Base-by-base conservation (phyloP, 306 rosid genomes). In the Dalbergia oliveri region DNA sequence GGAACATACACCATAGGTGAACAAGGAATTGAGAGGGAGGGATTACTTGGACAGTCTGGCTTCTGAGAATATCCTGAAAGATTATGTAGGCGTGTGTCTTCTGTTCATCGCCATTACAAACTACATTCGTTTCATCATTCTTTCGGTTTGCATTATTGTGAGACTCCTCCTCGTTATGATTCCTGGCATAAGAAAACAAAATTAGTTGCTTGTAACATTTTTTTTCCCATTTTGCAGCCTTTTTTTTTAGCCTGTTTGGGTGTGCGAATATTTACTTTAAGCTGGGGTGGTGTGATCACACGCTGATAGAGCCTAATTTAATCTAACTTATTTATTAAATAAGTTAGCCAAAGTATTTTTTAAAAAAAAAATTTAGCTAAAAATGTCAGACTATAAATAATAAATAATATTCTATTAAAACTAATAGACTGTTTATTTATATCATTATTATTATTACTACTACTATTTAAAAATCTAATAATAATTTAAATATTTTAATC, bases 51-150 rank as follows among this genome's bases (percentile, higher is more conserved):
- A 21, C 23, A 21, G 23, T 1, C 23, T 21, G 23, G 23, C 23
- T 21, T 21, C 23, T 1, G 79, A 84, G 84, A 79, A 91, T 58
- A 72, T 86, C 94, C 66, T 84, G 79, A 87, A 91, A 91, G 81
- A 86, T 70, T 77, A 91, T 81, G 86, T 74, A 89, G 49, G 91
- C 71, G 69, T 82, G 80, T 21, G 81, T 87, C 79, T 83, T 89
- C 75, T 72, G 79, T 53, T 85, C 87, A 79, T 76, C 44, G 3
- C 75, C 56, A 23, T 76, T 66, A 21, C 60, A 60, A 34, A 16
- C 14, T 45, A 51, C 72, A 11, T 56, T 33, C 5, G 83, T 51
- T 39, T 60, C 8, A n/a, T n/a, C 39, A 62, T 58, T 71, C 49
- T 71, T 79, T 60, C 37, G 73, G 21, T 73, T 86, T 74, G 57